These are phyloP conservation scores for Ceratocystis destructans DNA, from an alignment of 2,329 filamentous ascomycete species.

Conservation along the genomic window DNA sequence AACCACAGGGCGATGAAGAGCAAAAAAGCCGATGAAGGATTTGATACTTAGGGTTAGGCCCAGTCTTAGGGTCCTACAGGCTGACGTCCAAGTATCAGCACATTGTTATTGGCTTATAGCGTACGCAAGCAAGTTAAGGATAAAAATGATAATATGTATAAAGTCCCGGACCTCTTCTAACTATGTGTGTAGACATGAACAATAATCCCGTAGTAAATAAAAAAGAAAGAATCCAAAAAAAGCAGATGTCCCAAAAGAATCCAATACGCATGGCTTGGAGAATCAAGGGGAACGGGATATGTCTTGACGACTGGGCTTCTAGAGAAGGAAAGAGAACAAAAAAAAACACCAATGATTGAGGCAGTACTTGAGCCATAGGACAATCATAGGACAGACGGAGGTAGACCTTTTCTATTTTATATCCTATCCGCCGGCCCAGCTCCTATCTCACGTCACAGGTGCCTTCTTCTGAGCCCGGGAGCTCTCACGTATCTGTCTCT, in stretches of 20 bases:
- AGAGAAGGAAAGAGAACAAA: no score
- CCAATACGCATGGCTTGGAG: slow-evolving; percentile 4
- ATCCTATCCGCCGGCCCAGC: neutral
- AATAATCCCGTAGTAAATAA: slow-evolving; percentile 6
- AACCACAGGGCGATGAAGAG: neutral
- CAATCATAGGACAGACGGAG: no score
- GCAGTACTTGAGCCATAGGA: no score
- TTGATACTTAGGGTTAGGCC: neutral
- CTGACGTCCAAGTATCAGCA: neutral
- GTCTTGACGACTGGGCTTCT: neutral
- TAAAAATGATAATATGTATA: neutral
- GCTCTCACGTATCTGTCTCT: slow-evolving; percentile 10
- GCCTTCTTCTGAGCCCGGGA: slow-evolving; percentile 29
- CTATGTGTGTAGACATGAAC: neutral
- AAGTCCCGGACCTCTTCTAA: neutral
- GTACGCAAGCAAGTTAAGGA: no score
- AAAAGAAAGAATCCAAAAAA: slow-evolving; percentile 12
- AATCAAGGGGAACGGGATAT: neutral
- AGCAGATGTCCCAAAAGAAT: slow-evolving; percentile 9
- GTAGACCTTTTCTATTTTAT: no score
- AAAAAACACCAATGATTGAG: no score
- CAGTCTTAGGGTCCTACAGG: neutral
- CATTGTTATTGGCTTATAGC: no score
- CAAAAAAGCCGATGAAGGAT: neutral
- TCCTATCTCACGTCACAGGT: neutral